phyloP scores from a whole-genome alignment of 129 eudicot genomes.

The Helichrysum umbraculigerum region DNA sequence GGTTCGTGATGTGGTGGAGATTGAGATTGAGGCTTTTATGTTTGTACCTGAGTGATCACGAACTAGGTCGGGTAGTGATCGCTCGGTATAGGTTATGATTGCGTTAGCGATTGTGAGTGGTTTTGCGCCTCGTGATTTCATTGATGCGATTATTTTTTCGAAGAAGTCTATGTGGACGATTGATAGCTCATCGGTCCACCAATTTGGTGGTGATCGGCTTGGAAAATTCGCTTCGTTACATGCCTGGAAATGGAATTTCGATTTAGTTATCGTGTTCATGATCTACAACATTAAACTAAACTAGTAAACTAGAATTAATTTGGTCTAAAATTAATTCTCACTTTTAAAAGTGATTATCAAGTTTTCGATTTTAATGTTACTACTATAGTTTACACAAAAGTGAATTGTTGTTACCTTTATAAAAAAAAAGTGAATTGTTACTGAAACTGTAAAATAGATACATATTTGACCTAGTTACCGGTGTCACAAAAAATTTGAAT shows the following conservation, averaged over 20 bases:
- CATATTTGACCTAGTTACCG: no score
- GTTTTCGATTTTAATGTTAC: no score
- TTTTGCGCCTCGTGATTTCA: constrained; percentile 76
- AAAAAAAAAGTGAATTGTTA: no score
- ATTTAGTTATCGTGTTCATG: constrained; percentile 4
- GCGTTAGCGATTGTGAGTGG: constrained; percentile 74
- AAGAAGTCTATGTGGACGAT: constrained; percentile 68
- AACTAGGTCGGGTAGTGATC: constrained; percentile 69
- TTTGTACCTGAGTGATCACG: constrained; percentile 78
- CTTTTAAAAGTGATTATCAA: no score
- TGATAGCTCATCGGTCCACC: constrained; percentile 97
- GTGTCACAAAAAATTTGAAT: no score
- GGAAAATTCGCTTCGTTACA: constrained; percentile 94
- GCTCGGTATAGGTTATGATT: constrained; percentile 80
- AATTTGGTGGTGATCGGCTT: constrained; percentile 94
- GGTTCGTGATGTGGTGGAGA: constrained; percentile 38
- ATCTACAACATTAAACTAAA: neutral
- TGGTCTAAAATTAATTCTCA: no score
- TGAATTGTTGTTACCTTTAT: no score
- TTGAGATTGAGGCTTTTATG: constrained; percentile 26
- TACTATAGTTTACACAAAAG: no score
- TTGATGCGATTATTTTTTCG: constrained; percentile 55
- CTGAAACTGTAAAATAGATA: no score
- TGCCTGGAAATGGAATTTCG: constrained; percentile 44
- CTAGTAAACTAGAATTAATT: no score